Percentiles rank a stretch among this genome's conserved stretches.
Evolutionary conservation across 2,329 filamentous ascomycete genomes (phyloP).

Genomic region (Colletotrichum filicis): DNA sequence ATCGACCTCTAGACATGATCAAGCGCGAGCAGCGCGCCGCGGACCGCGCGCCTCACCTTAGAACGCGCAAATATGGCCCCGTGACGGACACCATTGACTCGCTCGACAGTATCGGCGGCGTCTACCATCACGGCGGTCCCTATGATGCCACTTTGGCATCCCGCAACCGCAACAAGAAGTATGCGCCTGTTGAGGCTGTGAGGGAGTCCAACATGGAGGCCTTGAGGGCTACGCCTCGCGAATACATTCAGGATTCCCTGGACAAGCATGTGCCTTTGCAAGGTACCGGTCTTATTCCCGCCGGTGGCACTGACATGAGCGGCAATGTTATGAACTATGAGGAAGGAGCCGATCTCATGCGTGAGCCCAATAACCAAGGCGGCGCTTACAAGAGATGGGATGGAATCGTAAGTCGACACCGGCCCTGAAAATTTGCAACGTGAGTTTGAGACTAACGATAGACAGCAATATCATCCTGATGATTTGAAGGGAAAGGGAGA

Average conservation of each 20-base stretch:
- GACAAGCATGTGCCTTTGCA: conserved; percentile 81
- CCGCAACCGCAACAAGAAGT: conserved; percentile 72
- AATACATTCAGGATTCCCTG: conserved; percentile 81
- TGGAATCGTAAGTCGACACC: conserved; percentile 70
- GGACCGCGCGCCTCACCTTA: conserved; percentile 73
- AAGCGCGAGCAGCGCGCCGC: conserved; percentile 71
- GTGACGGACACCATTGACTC: conserved; percentile 83
- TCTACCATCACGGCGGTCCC: conserved; percentile 91
- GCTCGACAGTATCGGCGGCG: conserved; percentile 74
- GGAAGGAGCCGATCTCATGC: conserved; percentile 89
- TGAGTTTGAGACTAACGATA: conserved; percentile 4
- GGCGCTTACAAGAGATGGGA: conserved; percentile 84
- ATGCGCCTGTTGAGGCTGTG: conserved; percentile 82
- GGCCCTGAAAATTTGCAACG: neutral
- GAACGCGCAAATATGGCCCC: conserved; percentile 72
- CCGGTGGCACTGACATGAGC: conserved; percentile 73
- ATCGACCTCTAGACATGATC: conserved; percentile 75
- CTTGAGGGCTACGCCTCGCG: conserved; percentile 80
- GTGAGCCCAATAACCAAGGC: conserved; percentile 73
- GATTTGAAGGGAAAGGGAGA: conserved; percentile 88
- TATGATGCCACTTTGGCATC: conserved; percentile 85
- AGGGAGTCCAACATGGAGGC: conserved; percentile 79
- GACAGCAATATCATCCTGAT: conserved; percentile 74
- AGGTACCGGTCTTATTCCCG: conserved; percentile 81
- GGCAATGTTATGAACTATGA: conserved; percentile 82